Evolutionary conservation across 441 rosid genomes (phyloP).

Genomic region (Isatis lusitanica): DNA sequence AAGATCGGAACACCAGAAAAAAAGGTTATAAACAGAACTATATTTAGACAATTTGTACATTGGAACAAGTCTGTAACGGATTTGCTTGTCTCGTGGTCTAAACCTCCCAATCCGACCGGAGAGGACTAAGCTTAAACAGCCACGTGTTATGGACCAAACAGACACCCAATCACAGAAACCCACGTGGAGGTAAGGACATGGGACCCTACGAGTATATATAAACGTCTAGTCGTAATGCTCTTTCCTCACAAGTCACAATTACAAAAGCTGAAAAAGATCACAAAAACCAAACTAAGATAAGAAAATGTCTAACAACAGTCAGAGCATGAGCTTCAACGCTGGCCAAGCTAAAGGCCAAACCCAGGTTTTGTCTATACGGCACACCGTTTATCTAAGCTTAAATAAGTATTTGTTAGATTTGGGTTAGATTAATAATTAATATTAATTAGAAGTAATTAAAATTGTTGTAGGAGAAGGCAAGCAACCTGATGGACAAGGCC

Average conservation of each 20-base stretch:
- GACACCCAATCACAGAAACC: background rate
- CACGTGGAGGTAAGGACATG: constrained; percentile 14
- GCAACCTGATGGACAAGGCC: constrained; percentile 62
- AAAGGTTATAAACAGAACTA: background rate
- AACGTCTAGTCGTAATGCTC: background rate
- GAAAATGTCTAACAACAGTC: constrained; percentile 54
- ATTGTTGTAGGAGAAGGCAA: constrained; percentile 59
- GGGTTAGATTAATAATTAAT: background rate
- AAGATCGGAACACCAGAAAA: background rate
- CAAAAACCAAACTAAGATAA: background rate
- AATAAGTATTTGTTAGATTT: background rate
- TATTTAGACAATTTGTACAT: background rate
- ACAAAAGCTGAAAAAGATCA: constrained; percentile 2
- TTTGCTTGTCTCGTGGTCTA: constrained; percentile 27
- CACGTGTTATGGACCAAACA: background rate
- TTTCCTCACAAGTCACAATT: constrained; percentile 20
- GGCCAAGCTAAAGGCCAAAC: constrained; percentile 79
- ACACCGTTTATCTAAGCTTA: background rate
- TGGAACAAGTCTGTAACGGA: constrained; percentile 26
- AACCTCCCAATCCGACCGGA: constrained; percentile 27
- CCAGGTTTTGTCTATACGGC: constrained; percentile 44
- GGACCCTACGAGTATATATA: constrained; percentile 29
- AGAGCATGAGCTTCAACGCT: constrained; percentile 58
- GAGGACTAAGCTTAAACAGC: background rate
- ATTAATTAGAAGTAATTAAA: constrained; percentile 3